Conservation (phyloP, 169 alveolate species). For the Cryptosporidium sp. region DNA sequence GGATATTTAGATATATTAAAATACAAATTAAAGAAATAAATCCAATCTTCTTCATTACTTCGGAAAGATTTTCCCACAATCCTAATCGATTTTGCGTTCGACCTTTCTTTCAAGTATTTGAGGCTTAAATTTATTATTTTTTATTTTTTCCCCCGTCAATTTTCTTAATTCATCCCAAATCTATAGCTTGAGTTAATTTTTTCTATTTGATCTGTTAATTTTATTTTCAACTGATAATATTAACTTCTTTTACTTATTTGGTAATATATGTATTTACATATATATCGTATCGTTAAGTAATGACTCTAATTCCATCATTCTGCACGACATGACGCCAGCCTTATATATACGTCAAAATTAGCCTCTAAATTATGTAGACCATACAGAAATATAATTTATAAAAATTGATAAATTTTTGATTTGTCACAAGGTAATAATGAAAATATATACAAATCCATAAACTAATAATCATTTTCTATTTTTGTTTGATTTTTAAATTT, state of each 20-base stretch:
- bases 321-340: conserved; percentile 25
- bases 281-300: conserved; percentile 15
- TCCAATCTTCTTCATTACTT: conserved; percentile 16
- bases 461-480: too few relatives aligned
- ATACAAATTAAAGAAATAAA: not conserved
- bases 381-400: not conserved
- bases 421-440: too few relatives aligned
- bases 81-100: not conserved
- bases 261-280: not conserved
- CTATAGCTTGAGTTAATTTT: not conserved
- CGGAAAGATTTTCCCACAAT: not conserved
- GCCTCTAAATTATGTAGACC: conserved; percentile 37
- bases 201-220: not conserved
- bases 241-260: not conserved
- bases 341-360: conserved; percentile 14
- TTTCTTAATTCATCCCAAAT: conserved; percentile 10
- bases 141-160: not conserved
- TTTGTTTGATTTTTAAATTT: not conserved
- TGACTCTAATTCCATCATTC: not conserved
- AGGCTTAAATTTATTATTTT: not conserved
- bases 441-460: not conserved
- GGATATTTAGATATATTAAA: not conserved
- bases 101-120: not conserved
- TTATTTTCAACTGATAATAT: not conserved
- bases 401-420: not conserved